Evolutionary conservation across 148 eudicot genomes (phyloP).

Genomic region (Arctostaphylos glauca): DNA sequence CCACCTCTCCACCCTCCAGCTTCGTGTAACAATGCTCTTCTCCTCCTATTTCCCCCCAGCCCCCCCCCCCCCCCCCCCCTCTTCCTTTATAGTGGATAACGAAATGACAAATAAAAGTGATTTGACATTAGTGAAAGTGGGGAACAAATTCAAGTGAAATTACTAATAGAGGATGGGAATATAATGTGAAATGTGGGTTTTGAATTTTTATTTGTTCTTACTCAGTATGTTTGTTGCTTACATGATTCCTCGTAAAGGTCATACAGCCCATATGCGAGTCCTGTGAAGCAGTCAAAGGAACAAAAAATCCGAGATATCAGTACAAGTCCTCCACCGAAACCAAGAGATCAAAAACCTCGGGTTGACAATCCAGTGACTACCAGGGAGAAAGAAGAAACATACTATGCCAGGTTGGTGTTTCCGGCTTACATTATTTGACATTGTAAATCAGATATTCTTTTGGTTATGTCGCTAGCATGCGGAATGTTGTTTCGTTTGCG

Average conservation of each 20-base stretch:
- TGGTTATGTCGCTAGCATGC: background rate
- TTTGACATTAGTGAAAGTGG: background rate
- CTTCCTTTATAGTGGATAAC: background rate
- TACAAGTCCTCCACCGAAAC: constrained; percentile 36
- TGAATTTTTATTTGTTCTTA: background rate
- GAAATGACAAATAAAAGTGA: background rate
- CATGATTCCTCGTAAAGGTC: constrained; percentile 27
- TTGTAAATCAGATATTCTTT: constrained; percentile 17
- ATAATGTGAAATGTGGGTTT: background rate
- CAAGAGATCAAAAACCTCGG: constrained; percentile 36
- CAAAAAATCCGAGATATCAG: constrained; percentile 32
- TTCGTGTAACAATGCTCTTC: background rate
- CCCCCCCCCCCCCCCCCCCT: too few species aligned
- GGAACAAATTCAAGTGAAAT: background rate
- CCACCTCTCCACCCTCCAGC: background rate
- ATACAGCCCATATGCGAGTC: constrained; percentile 38
- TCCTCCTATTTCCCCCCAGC: background rate
- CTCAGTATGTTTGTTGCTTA: constrained; percentile 4
- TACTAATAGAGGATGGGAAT: background rate
- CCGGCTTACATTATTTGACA: background rate
- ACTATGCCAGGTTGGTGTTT: constrained; percentile 41
- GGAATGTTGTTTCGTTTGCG: background rate
- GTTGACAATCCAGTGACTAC: constrained; percentile 30
- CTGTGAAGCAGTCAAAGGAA: constrained; percentile 27
- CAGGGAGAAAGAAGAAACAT: constrained; percentile 26